Conservation (phyloP, 441 rosid genomes). For the Pelargonium myrrhifolium region DNA sequence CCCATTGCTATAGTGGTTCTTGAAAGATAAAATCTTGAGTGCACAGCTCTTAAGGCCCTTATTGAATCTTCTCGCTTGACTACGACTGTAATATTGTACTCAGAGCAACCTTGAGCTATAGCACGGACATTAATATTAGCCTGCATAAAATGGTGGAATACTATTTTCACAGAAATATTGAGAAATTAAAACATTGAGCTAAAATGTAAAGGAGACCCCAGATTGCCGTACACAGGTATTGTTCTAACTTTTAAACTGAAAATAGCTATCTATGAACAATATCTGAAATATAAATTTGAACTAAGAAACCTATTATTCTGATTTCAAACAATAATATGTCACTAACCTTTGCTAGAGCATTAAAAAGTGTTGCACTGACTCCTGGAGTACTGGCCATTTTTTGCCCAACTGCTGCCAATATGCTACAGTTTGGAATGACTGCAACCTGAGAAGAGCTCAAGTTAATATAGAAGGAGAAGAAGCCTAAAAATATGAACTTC, state of each 20-base stretch:
- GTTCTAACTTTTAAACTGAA: neutral
- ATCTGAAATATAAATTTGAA: neutral
- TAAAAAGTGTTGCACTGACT: constrained; percentile 87
- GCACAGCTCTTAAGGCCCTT: constrained; percentile 85
- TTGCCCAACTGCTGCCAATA: constrained; percentile 92
- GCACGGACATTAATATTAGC: constrained; percentile 85
- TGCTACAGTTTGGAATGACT: constrained; percentile 74
- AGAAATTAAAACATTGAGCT: neutral
- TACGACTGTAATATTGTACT: constrained; percentile 79
- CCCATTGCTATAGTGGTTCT: constrained; percentile 87
- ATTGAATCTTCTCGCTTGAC: constrained; percentile 80
- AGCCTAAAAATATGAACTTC: neutral
- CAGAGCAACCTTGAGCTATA: constrained; percentile 96
- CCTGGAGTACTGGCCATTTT: constrained; percentile 97
- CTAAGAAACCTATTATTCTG: neutral
- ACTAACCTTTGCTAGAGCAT: constrained; percentile 83
- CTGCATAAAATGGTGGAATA: constrained; percentile 30
- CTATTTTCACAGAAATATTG: neutral
- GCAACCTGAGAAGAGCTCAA: constrained; percentile 43
- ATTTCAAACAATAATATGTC: constrained; percentile 1
- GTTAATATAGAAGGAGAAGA: constrained; percentile 7
- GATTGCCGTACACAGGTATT: neutral
- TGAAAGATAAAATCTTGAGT: constrained; percentile 84
- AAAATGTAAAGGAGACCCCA: neutral
- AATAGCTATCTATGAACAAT: neutral